Base-by-base conservation (phyloP, 257 asterid genomes). In the Plectranthus barbatus region DNA sequence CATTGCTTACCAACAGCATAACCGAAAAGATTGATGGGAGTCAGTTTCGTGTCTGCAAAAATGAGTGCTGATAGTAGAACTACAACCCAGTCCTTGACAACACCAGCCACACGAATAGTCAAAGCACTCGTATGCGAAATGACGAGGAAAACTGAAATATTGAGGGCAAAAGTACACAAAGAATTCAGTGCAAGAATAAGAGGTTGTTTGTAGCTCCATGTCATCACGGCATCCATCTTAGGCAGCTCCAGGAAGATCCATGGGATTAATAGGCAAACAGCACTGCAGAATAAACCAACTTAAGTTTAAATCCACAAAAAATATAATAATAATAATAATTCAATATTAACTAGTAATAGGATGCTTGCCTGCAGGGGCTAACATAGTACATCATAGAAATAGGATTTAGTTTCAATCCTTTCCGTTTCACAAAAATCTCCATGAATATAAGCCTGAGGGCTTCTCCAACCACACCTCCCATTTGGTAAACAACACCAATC, bases 381-480 rank as follows among this genome's bases (percentile, higher is more conserved):
- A 93, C 95, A 44, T 93, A 93, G 80, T 93, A 93, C 99, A 93
- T 93, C 80, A 93, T 70, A 39, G 99, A 89, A 71, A 93, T 74
- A 31, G 99, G 97, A 72, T 90, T 93, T 62, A 93, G 71, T 74
- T 93, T 90, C 64, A 93, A 75, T 42, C 99, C 96, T 84, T 93
- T 93, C 69, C 91, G 74, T 80, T 93, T 93, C 61, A 93, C 97
- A 47, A 93, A 77, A 75, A 93, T 83, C 79, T 93, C 99, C 95
- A 93, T 85, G 68, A 93, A 90, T 73, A 93, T 85, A 59, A 90
- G 84, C 78, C 99, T 87, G 72, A 93, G 66, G 75, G 99, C 97
- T 83, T 93, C 99, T 60, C 97, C 99, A 48, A 93, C 87, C 33
- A 93, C 97, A 62, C 99, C 99, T 62, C 99, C 99, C 99, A 93